Conservation (phyloP, 257 asterid species). For the Gardenia jasminoides region DNA sequence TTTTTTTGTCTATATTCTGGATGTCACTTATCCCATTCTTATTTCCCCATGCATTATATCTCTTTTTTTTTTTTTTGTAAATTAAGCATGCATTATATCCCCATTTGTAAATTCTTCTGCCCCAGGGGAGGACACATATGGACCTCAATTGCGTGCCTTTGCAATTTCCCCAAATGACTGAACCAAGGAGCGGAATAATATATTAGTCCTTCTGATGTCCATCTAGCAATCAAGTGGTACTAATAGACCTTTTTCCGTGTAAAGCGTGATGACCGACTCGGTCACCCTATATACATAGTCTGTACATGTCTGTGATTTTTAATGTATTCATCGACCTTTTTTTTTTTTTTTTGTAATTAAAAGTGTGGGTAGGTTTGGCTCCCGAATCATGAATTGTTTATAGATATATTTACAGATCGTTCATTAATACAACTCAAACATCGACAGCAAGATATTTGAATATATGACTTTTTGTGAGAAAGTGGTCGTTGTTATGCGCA, state of each 20-base stretch:
- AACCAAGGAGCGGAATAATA: neutral
- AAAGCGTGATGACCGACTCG: neutral
- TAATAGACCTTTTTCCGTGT: neutral
- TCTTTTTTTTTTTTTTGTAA: too few relatives aligned
- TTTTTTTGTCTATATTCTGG: neutral
- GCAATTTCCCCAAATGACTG: neutral
- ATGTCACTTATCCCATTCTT: neutral
- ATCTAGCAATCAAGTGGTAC: neutral
- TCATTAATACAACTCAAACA: too few relatives aligned
- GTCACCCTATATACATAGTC: neutral
- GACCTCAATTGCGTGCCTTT: neutral
- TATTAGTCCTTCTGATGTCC: neutral
- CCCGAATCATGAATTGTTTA: too few relatives aligned
- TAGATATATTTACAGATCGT: too few relatives aligned
- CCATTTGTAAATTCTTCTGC: too few relatives aligned
- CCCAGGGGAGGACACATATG: neutral
- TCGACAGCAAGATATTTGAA: too few relatives aligned
- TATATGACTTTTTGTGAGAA: too few relatives aligned
- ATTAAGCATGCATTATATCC: neutral
- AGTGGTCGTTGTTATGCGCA: too few relatives aligned
- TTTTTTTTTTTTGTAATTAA: too few relatives aligned
- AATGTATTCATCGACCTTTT: slow-evolving; percentile 8
- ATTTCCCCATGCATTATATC: too few relatives aligned
- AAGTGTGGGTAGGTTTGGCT: too few relatives aligned
- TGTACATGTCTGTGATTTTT: neutral